Evolutionary conservation across 192 early-diverging fungal species (phyloP).

Genomic region (Gonapodya prolifera): DNA sequence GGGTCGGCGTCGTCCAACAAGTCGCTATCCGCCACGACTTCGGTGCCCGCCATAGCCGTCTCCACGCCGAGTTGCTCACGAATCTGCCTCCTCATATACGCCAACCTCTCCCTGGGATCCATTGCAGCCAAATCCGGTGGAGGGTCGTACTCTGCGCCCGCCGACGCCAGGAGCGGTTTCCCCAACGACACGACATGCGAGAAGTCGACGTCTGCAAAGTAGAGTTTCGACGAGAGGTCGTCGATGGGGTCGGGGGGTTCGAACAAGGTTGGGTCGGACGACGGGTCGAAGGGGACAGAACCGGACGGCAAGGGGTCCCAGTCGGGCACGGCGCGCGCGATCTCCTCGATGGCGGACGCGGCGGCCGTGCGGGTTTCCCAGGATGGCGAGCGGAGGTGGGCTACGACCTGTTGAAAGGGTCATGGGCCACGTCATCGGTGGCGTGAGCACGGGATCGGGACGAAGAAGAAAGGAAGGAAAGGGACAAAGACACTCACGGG

Average conservation of each 20-base stretch:
- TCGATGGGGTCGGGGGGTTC: neutral
- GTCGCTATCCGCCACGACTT: neutral
- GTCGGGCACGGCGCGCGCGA: constrained; percentile 74
- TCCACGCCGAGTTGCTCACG: constrained; percentile 11
- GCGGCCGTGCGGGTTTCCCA: constrained; percentile 98
- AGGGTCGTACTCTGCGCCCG: constrained; percentile 84
- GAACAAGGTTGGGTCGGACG: neutral
- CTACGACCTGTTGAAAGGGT: constrained; percentile 45
- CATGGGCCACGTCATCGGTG: neutral
- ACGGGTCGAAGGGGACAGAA: neutral
- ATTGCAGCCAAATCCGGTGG: constrained; percentile 52
- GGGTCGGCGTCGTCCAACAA: constrained; percentile 2
- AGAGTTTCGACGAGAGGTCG: constrained; percentile 18
- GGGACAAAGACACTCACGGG: constrained; percentile 40
- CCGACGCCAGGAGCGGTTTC: constrained; percentile 62
- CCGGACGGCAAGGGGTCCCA: constrained; percentile 52
- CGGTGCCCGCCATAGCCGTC: neutral
- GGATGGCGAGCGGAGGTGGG: constrained; percentile 70
- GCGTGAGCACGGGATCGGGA: neutral
- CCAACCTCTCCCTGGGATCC: constrained; percentile 70
- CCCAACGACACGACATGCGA: constrained; percentile 66
- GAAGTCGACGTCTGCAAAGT: constrained; percentile 68
- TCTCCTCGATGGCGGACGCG: constrained; percentile 77
- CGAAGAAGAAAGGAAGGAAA: constrained; percentile 3
- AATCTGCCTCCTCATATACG: constrained; percentile 7